These are phyloP conservation scores for Lactarius akahatsu DNA, from an alignment of 768 basidiomycete species.

Conservation along the genomic window DNA sequence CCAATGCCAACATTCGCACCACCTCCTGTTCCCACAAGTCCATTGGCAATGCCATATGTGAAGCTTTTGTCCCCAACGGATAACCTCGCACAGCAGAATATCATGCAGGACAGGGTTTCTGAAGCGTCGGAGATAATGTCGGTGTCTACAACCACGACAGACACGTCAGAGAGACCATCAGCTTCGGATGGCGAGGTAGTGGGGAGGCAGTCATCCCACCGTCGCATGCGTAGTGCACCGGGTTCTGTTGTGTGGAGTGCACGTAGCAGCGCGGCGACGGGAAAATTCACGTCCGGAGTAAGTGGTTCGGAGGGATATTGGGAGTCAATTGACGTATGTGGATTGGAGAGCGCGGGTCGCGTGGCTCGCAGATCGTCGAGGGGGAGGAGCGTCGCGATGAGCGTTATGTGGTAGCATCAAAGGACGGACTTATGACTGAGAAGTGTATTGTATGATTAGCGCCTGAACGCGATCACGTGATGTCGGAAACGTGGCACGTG, in stretches of 20 bases:
- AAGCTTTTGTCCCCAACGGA: constrained; percentile 28
- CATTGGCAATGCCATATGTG: constrained; percentile 19
- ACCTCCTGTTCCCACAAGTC: constrained; percentile 16
- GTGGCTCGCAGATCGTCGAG: constrained; percentile 15
- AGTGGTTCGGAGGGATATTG: constrained; percentile 28
- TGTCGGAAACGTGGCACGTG: constrained; percentile 10
- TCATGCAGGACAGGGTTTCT: constrained; percentile 22
- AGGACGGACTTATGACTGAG: not conserved
- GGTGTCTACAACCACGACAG: constrained; percentile 21
- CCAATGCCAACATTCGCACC: constrained; percentile 29
- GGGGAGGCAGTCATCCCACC: constrained; percentile 22
- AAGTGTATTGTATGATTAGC: not conserved
- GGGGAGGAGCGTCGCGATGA: constrained; percentile 24
- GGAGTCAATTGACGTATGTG: constrained; percentile 25
- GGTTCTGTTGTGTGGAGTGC: constrained; percentile 28
- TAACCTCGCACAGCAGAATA: constrained; percentile 27
- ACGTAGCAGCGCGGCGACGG: constrained; percentile 23
- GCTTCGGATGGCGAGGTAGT: constrained; percentile 15
- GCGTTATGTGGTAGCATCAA: constrained; percentile 23
- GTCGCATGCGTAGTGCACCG: constrained; percentile 29
- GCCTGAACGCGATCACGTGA: constrained; percentile 13
- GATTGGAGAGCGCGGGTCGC: constrained; percentile 22
- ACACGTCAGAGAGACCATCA: constrained; percentile 14
- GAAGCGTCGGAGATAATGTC: constrained; percentile 25
- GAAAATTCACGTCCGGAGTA: constrained; percentile 14